phyloP scores from a whole-genome alignment of 148 eudicot genomes.

The Cornus controversa region DNA sequence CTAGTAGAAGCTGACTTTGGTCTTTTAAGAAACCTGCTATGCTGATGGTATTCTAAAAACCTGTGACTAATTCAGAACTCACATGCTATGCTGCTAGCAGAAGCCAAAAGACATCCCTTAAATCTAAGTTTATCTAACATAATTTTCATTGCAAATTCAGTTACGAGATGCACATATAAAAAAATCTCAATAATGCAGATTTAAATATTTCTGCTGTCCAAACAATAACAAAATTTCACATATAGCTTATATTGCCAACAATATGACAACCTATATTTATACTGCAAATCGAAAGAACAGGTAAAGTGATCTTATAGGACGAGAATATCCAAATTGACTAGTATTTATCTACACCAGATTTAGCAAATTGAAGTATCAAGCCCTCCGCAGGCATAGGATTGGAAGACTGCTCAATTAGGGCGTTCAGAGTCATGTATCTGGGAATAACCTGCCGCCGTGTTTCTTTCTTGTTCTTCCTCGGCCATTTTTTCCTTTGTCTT shows the following conservation, averaged over 20 bases:
- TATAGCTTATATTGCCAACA: background rate
- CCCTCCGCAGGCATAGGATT: constrained; percentile 30
- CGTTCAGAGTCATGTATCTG: constrained; percentile 35
- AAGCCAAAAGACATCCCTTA: too few relatives aligned
- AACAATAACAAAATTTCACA: background rate
- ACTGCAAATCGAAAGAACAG: background rate
- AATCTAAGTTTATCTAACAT: too few relatives aligned
- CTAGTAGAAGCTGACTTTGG: too few relatives aligned
- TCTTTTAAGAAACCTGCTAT: too few relatives aligned
- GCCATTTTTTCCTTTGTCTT: constrained; percentile 70
- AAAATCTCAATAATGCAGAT: too few relatives aligned
- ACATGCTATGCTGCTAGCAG: too few relatives aligned
- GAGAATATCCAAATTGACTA: background rate
- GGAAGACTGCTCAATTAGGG: constrained; percentile 20
- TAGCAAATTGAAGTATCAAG: constrained; percentile 19
- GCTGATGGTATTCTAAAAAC: too few relatives aligned
- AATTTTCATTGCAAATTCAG: too few relatives aligned
- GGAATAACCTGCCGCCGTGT: constrained; percentile 42
- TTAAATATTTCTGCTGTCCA: background rate
- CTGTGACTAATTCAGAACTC: too few relatives aligned
- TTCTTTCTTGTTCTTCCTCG: constrained; percentile 58
- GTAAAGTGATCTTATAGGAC: background rate
- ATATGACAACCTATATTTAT: background rate
- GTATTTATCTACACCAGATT: background rate
- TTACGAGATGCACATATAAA: too few relatives aligned